A percentile compares a stretch with the other conserved stretches of the same genome.
phyloP scores from a whole-genome alignment of 176 grass and related monocot species.

The Eremochloa ophiuroides region DNA sequence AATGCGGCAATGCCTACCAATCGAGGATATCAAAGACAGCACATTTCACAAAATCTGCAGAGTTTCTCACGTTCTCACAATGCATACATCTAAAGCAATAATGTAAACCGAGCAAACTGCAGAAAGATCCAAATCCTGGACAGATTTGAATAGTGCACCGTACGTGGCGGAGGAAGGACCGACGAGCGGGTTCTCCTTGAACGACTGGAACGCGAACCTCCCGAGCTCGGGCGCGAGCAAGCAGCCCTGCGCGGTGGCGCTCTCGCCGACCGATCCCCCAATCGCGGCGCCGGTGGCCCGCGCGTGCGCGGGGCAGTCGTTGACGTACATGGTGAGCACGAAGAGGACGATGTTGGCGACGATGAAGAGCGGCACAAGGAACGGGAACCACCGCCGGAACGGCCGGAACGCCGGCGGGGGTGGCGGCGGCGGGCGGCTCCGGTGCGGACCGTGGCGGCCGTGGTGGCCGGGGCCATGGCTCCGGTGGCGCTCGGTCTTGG shows the following conservation, averaged over 20 bases:
- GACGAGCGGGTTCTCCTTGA: conserved; percentile 82
- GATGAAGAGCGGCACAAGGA: conserved; percentile 68
- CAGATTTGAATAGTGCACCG: conserved; percentile 1
- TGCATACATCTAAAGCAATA: not conserved
- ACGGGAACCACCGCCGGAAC: conserved; percentile 76
- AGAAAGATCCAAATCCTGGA: conserved; percentile 1
- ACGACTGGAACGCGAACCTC: conserved; percentile 91
- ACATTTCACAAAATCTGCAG: conserved; percentile 10
- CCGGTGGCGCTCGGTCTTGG: conserved; percentile 22
- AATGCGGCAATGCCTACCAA: not conserved
- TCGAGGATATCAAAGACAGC: not conserved
- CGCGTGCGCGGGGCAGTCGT: conserved; percentile 68
- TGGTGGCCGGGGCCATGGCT: conserved; percentile 24
- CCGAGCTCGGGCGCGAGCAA: conserved; percentile 49
- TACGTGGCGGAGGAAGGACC: conserved; percentile 83
- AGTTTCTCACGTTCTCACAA: not conserved
- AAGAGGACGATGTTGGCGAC: conserved; percentile 60
- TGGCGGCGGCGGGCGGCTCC: conserved; percentile 15
- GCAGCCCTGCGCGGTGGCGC: conserved; percentile 33
- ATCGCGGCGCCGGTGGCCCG: conserved; percentile 30
- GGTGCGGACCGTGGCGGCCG: conserved; percentile 1
- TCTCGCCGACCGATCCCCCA: conserved; percentile 29
- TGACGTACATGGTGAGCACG: conserved; percentile 81
- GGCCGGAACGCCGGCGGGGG: conserved; percentile 39
- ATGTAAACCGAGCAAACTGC: not conserved